phyloP scores from a whole-genome alignment of 208 protist genomes.

The Strigomonas oncopelti region DNA sequence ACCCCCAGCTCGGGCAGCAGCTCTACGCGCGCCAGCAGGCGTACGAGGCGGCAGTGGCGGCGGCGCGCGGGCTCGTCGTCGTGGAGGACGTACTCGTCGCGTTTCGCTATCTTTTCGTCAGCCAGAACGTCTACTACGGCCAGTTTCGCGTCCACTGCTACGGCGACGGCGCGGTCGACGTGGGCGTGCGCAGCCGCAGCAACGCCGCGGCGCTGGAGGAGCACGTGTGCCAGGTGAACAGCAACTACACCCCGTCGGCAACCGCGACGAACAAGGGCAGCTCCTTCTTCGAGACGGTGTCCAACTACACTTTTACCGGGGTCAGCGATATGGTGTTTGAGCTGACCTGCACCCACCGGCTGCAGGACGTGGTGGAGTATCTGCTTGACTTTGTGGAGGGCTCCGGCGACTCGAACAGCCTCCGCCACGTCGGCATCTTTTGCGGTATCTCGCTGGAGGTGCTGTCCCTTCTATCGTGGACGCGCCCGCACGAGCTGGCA shows the following conservation, averaged over 20 bases:
- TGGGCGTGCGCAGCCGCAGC: constrained; percentile 20
- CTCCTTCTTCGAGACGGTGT: not conserved
- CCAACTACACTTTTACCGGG: constrained; percentile 8
- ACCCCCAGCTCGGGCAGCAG: not conserved
- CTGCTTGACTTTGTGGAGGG: too few species aligned
- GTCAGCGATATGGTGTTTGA: not conserved
- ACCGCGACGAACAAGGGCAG: not conserved
- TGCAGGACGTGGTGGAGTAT: not conserved
- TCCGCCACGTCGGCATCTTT: constrained; percentile 4
- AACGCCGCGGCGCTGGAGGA: not conserved
- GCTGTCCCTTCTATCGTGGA: constrained; percentile 1
- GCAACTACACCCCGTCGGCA: not conserved
- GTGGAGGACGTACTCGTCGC: not conserved
- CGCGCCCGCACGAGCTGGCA: not conserved
- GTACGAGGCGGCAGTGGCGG: not conserved
- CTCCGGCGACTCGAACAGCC: too few species aligned
- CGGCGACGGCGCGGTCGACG: constrained; percentile 20
- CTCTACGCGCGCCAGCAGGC: not conserved
- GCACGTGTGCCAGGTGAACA: not conserved
- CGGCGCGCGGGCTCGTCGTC: not conserved
- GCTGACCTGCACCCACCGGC: constrained; percentile 3
- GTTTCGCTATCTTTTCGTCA: constrained; percentile 16
- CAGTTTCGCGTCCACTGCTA: constrained; percentile 34
- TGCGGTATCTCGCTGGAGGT: constrained; percentile 39
- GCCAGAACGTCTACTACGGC: constrained; percentile 19